Percentiles rank a stretch among this genome's conserved stretches.
Conservation (phyloP, 208 protist species). For the Acanthamoeba healyi region DNA sequence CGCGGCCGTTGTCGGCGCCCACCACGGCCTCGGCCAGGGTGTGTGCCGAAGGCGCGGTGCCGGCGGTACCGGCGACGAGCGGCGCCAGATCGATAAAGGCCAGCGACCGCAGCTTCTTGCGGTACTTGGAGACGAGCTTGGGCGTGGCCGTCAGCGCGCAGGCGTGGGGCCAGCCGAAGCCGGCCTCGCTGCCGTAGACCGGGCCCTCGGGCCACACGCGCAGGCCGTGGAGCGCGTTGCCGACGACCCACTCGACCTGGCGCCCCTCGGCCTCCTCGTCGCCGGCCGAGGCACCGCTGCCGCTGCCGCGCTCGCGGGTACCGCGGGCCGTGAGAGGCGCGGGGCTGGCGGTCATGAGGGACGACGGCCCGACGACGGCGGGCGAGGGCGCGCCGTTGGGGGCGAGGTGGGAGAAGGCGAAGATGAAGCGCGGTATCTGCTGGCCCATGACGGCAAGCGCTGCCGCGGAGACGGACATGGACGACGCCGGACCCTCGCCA, state of each 20-base stretch:
- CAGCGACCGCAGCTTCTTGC: slow-evolving; percentile 12
- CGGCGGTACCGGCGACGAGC: background rate
- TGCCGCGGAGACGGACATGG: background rate
- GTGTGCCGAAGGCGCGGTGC: background rate
- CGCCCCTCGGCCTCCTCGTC: background rate
- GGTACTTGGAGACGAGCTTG: slow-evolving; percentile 37
- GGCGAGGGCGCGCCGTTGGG: background rate
- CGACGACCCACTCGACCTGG: slow-evolving; percentile 12
- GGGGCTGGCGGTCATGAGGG: background rate
- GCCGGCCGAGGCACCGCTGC: background rate
- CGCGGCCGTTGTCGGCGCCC: background rate
- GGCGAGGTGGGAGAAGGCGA: background rate
- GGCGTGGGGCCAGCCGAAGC: background rate
- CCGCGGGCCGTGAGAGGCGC: background rate
- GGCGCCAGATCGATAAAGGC: background rate
- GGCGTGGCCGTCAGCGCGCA: slow-evolving; percentile 27
- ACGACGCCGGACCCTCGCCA: background rate
- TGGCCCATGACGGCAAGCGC: background rate
- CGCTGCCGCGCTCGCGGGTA: background rate
- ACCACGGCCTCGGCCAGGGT: background rate
- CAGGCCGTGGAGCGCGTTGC: background rate
- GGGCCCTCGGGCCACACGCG: slow-evolving; percentile 17
- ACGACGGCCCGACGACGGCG: background rate
- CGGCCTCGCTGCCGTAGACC: slow-evolving; percentile 26
- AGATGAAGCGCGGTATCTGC: background rate